Conservation (phyloP, 192 early-diverging fungal genomes). For the Coemansia umbellata region DNA sequence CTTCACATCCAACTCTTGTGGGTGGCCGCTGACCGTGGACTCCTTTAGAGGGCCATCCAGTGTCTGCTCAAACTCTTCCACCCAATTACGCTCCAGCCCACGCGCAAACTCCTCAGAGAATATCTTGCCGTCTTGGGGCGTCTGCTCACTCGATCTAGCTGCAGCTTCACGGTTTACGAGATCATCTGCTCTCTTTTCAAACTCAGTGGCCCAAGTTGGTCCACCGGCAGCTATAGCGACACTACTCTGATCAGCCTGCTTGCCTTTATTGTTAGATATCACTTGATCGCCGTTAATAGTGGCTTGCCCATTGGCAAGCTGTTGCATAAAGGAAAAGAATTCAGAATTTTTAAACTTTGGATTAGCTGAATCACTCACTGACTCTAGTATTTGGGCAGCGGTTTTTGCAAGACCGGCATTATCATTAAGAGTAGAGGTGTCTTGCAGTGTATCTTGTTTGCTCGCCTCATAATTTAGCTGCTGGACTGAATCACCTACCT, state of each 20-base stretch:
- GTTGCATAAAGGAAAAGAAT: constrained; percentile 91
- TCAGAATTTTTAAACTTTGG: constrained; percentile 92
- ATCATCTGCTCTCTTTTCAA: constrained; percentile 57
- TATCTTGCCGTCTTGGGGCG: constrained; percentile 49
- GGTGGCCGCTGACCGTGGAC: constrained; percentile 45
- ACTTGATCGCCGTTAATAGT: constrained; percentile 87
- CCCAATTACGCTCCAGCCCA: constrained; percentile 56
- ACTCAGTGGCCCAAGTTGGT: constrained; percentile 69
- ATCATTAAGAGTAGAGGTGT: constrained; percentile 23
- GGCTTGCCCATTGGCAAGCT: constrained; percentile 84
- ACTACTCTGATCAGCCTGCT: constrained; percentile 24
- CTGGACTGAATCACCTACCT: constrained; percentile 36
- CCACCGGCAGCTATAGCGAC: constrained; percentile 25
- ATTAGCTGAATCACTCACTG: constrained; percentile 70
- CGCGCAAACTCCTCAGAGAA: constrained; percentile 57
- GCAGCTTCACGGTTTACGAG: constrained; percentile 45
- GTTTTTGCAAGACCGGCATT: constrained; percentile 76
- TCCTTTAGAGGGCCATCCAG: constrained; percentile 47
- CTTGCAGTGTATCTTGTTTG: background rate
- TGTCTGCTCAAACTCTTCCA: constrained; percentile 58
- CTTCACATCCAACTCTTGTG: constrained; percentile 52
- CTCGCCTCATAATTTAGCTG: constrained; percentile 24
- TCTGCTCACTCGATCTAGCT: constrained; percentile 17
- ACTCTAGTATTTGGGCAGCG: constrained; percentile 76
- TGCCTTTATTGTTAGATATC: constrained; percentile 38